A percentile compares a stretch with the other conserved stretches of the same genome.
These are phyloP conservation scores for Rosa chinensis DNA, from an alignment of 306 rosid species.

Conservation along the genomic window DNA sequence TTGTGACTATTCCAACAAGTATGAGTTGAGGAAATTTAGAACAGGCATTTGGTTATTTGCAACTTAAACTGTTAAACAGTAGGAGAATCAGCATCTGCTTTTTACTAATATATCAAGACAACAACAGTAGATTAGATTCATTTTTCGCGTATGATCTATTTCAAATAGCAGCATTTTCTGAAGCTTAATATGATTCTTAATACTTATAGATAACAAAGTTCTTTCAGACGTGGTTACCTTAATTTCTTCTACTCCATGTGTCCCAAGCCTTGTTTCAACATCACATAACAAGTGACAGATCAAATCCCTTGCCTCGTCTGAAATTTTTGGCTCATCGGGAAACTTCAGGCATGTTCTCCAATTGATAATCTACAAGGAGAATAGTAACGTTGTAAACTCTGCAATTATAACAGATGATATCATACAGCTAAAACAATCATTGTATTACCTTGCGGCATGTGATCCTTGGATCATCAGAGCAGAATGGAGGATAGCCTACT, in stretches of 20 bases:
- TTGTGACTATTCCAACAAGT: slow-evolving; percentile 5
- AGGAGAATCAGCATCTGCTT: neutral
- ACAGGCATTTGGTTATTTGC: slow-evolving; percentile 1
- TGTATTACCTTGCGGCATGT: slow-evolving; percentile 89
- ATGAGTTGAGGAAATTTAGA: neutral
- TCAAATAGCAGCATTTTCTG: neutral
- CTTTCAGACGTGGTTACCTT: slow-evolving; percentile 59
- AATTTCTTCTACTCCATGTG: slow-evolving; percentile 86
- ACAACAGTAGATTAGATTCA: neutral
- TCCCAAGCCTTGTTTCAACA: slow-evolving; percentile 90
- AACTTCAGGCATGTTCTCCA: slow-evolving; percentile 96
- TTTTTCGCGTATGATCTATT: neutral
- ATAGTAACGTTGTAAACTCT: neutral
- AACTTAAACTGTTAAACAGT: neutral
- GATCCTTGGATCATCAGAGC: slow-evolving; percentile 98
- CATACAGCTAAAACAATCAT: slow-evolving; percentile 26
- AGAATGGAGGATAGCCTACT: slow-evolving; percentile 95
- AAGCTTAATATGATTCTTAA: slow-evolving; percentile 6
- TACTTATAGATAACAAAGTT: slow-evolving; percentile 9
- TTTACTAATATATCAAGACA: neutral
- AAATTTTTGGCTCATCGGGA: slow-evolving; percentile 89
- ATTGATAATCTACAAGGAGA: slow-evolving; percentile 72
- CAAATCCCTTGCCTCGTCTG: slow-evolving; percentile 79
- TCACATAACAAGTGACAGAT: slow-evolving; percentile 83
- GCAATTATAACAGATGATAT: slow-evolving; percentile 15